phyloP scores from a whole-genome alignment of 805 yeast species.

The Saccharomycopsis schoenii region DNA sequence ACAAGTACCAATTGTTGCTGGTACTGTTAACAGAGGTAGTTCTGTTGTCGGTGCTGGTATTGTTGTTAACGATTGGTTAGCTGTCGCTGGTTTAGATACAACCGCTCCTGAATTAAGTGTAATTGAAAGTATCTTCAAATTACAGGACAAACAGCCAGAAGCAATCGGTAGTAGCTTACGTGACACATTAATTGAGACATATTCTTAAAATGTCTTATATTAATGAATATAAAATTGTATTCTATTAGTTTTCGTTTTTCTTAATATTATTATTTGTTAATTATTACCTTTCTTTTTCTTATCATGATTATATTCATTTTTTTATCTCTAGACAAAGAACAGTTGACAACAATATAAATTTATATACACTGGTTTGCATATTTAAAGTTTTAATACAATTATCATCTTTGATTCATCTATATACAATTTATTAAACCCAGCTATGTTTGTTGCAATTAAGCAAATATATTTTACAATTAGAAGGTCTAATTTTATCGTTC shows the following conservation, averaged over 20 bases:
- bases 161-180: slow-evolving; percentile 76
- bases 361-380: slow-evolving; percentile 1
- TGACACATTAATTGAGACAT: slow-evolving; percentile 88
- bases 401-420: not conserved
- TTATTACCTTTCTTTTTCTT: not conserved
- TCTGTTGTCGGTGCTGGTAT: slow-evolving; percentile 97
- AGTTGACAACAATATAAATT: not conserved
- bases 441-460: not conserved
- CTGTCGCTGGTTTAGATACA: slow-evolving; percentile 94
- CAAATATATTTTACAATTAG: not conserved
- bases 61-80: slow-evolving; percentile 97
- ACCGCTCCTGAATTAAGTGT: slow-evolving; percentile 98
- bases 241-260: not conserved
- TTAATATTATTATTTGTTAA: not conserved
- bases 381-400: not conserved
- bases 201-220: slow-evolving; percentile 38
- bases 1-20: slow-evolving; percentile 97
- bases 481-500: not conserved
- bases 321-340: not conserved
- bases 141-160: slow-evolving; percentile 86
- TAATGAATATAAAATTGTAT: not conserved
- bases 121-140: slow-evolving; percentile 88
- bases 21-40: slow-evolving; percentile 97
- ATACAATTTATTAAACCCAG: not conserved
- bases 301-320: not conserved